Evolutionary conservation across 768 basidiomycete species (phyloP), one percentile per base, ranked within the genome.

Genomic region (Sporobolomyces roseus): DNA sequence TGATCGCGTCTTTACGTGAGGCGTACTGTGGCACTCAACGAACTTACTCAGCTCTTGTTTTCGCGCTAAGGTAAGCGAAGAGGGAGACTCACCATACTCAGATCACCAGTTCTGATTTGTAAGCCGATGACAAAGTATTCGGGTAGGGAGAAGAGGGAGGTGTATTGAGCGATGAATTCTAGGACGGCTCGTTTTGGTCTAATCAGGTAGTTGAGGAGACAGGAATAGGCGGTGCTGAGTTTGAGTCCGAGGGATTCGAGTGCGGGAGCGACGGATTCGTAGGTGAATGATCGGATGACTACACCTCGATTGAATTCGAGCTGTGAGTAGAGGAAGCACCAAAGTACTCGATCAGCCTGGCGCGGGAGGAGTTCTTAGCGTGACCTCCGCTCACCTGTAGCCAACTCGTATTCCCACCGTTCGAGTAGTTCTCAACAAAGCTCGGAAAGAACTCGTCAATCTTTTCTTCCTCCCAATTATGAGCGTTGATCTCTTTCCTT

Each of bases 231-330:
- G 5, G 65, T 63, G 2, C 5, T n/a, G 32, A 58, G 9, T 23
- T 63, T 51, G 4, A 72, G 10, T 0, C 70, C 70, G 33, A 68
- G 52, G 1, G 35, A 10, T 2, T 66, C 62, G 41, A 72, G 58
- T 13, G 14, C 46, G 4, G 46, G 63, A 3, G 32, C 38, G 43
- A 62, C 25, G 1, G 33, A 2, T 4, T n/a, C 27, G 46, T 67
- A 67, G 21, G 25, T 46, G 59, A 61, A 72, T 4, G 59, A 65
- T 19, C 70, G 62, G 6, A 72, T 49, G 0, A 65, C 54, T n/a
- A 65, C 52, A 19, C 70, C 70, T 38, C 70, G 70, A 59, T 72
- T 72, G 66, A 67, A 35, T 8, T 41, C 56, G 48, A 64, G 38
- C 68, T 70, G 48, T 53, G 41, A 43, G n/a, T 7, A 25, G 7